Evolutionary conservation across 768 basidiomycete species (phyloP), one percentile per base, ranked within the genome.

Genomic region (Tricholoma matsutake): DNA sequence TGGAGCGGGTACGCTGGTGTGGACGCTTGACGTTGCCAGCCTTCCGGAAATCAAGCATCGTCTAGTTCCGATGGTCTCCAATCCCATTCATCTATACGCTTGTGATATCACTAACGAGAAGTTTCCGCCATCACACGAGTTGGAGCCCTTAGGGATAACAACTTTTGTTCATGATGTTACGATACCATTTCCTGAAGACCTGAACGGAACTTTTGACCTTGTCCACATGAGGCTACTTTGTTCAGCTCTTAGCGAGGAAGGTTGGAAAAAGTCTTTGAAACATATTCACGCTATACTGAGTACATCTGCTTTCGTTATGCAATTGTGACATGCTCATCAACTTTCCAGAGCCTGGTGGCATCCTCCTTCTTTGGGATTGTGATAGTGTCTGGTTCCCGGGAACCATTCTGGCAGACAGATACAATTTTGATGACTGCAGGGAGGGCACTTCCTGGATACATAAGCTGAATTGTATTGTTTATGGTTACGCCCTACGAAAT

Each of bases 1-100:
- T 20, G 56, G 41, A 2, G 56, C 56, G 10, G 41, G 56, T 20
- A 57, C 41, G 16, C n/a, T 57, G 13, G 56, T 34, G 47, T 57
- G 56, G 56, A 57, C 56, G 18, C 56, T 57, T 22, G 56, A 57
- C 56, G 41, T 57, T 43, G 56, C 56, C 29, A 18, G 41, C 43
- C 47, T 47, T 13, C 41, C 41, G 5, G 41, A 47, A 18, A 31
- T 53, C 51, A 53, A n/a, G 20, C 4, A 18, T 32, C 51, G 51
- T n/a, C 29, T 53, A 32, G 29, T n/a, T 2, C 34, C 56, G 13
- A 47, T 45, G 16, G 31, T 32, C 32, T 13, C 29, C 6, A 31
- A 53, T 31, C n/a, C 29, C 29, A 32, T 53, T 32, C 51, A n/a
- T 10, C 16, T 57, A 11, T 47, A 57, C n/a, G 56, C 56, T 10